A percentile compares a stretch with the other conserved stretches of the same genome.
Evolutionary conservation across 768 basidiomycete genomes (phyloP).

Genomic region (Suillus discolor): DNA sequence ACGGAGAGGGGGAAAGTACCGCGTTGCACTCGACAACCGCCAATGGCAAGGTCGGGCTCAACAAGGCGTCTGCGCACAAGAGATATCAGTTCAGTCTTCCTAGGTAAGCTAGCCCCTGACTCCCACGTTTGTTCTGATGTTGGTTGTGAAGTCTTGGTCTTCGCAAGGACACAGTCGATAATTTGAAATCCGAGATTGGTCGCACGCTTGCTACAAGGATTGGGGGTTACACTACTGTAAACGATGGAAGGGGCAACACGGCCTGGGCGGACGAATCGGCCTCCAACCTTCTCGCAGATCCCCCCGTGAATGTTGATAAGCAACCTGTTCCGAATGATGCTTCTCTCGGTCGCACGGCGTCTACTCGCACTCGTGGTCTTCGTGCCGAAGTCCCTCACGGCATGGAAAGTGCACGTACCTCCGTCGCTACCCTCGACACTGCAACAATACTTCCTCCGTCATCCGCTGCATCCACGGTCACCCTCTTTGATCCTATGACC

Average conservation of each 20-base stretch:
- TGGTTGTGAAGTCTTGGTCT: conserved; percentile 54
- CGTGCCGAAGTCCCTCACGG: conserved; percentile 53
- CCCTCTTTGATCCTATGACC: conserved; percentile 52
- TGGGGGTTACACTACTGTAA: conserved; percentile 42
- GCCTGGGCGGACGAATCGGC: conserved; percentile 46
- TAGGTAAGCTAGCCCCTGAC: conserved; percentile 44
- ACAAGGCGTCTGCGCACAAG: conserved; percentile 57
- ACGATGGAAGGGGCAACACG: conserved; percentile 48
- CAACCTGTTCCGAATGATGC: conserved; percentile 20
- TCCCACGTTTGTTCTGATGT: conserved; percentile 6
- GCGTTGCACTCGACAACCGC: conserved; percentile 67
- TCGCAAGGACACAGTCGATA: conserved; percentile 57
- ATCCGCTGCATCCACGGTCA: conserved; percentile 63
- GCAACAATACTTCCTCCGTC: conserved; percentile 39
- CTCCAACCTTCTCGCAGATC: conserved; percentile 35
- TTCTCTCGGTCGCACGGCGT: conserved; percentile 38
- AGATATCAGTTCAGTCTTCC: conserved; percentile 68
- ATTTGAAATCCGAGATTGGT: conserved; percentile 60
- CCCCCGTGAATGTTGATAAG: conserved; percentile 42
- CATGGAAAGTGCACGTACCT: conserved; percentile 54
- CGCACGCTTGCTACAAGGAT: conserved; percentile 47
- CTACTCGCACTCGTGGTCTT: conserved; percentile 49
- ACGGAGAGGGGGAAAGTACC: conserved; percentile 54
- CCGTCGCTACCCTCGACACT: conserved; percentile 42
- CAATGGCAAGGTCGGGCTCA: conserved; percentile 33